Percentiles rank a stretch among this genome's conserved stretches.
Conservation (phyloP, 352 stramenopile genomes). For the Elongisporangium anandrum region DNA sequence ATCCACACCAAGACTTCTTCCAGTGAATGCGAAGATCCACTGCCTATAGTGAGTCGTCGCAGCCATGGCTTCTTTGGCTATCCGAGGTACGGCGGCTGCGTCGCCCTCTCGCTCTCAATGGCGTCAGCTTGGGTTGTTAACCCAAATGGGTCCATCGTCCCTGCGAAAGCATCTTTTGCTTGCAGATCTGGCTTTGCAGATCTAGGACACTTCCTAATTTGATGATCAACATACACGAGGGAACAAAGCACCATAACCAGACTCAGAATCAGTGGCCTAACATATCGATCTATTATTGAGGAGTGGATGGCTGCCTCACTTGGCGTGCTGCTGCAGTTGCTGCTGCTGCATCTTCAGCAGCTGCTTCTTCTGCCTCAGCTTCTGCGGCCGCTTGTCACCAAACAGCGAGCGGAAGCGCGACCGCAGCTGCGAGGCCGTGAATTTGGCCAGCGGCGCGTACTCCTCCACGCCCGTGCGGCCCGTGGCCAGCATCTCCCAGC, state of each 20-base stretch:
- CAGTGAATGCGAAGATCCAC: not conserved
- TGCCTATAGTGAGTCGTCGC: too few relatives aligned
- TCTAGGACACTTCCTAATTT: not conserved
- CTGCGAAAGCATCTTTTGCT: not conserved
- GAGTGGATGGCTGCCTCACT: not conserved
- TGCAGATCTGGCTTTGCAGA: not conserved
- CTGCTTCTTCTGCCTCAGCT: slow-evolving; percentile 61
- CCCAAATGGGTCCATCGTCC: not conserved
- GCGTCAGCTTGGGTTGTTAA: not conserved
- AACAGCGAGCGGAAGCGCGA: slow-evolving; percentile 77
- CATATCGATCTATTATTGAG: not conserved
- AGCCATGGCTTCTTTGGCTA: not conserved
- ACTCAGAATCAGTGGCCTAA: not conserved
- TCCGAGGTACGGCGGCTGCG: not conserved
- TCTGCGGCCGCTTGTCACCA: slow-evolving; percentile 72
- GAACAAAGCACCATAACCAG: not conserved
- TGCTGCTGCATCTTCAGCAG: slow-evolving; percentile 55
- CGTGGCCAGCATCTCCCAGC: slow-evolving; percentile 73
- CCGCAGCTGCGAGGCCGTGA: slow-evolving; percentile 68
- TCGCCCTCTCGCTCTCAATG: not conserved
- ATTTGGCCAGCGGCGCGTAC: slow-evolving; percentile 67
- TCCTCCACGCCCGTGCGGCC: slow-evolving; percentile 67
- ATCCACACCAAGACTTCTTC: too few relatives aligned
- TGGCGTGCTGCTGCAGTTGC: not conserved
- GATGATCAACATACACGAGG: too few relatives aligned